Conservation (phyloP, 2,329 filamentous ascomycete genomes). For the Neopestalotiopsis rosae region DNA sequence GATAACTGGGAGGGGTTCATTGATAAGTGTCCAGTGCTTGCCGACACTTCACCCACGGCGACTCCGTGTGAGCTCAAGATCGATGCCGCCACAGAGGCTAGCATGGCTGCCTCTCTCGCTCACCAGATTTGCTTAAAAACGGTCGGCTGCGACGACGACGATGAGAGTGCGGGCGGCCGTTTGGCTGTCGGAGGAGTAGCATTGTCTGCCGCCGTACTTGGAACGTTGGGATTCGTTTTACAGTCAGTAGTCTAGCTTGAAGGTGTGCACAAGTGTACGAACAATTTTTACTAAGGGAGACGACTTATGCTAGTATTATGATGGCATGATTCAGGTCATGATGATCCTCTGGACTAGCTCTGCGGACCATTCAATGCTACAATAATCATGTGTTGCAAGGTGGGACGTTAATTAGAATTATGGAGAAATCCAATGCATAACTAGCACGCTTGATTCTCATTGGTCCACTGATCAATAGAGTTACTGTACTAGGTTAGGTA, state of each 20-base stretch:
- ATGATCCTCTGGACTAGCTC: no score
- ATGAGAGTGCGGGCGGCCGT: slow-evolving; percentile 5
- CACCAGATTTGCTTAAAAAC: neutral
- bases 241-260: neutral
- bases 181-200: neutral
- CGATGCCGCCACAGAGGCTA: slow-evolving; percentile 16
- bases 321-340: no score
- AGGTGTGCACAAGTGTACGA: slow-evolving; percentile 3
- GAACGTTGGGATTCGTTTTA: neutral
- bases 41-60: neutral
- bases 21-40: neutral
- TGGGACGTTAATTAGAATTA: no score
- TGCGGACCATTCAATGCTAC: no score
- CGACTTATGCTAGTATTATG: no score
- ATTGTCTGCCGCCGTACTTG: neutral
- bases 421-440: no score
- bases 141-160: neutral
- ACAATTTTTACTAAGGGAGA: neutral
- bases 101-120: slow-evolving; percentile 11
- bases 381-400: no score
- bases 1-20: neutral
- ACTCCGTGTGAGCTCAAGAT: slow-evolving; percentile 19
- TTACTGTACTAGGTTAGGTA: no score
- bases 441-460: no score
- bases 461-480: no score